Evolutionary conservation across 495 filamentous ascomycete genomes (phyloP).

Genomic region (Trichoderma parareesei): DNA sequence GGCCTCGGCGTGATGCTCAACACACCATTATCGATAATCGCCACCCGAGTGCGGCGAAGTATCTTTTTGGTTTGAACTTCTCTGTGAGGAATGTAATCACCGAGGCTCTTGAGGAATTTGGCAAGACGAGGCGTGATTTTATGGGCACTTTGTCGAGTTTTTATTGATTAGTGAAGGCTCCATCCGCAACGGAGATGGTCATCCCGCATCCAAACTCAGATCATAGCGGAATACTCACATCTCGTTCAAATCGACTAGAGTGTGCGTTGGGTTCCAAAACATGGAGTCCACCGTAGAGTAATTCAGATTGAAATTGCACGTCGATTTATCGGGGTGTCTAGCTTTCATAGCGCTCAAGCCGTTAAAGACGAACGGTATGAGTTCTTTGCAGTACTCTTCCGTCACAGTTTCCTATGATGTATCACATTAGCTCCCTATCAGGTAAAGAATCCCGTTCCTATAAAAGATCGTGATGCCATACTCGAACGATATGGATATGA

Average conservation of each 20-base stretch:
- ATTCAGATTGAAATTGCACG: background rate
- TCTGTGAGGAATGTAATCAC: no score
- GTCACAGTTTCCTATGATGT: background rate
- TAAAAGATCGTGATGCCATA: background rate
- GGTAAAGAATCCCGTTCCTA: background rate
- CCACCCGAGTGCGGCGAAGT: conserved; percentile 2
- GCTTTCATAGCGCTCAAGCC: background rate
- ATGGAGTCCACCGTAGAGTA: background rate
- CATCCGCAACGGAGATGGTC: no score
- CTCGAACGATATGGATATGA: background rate
- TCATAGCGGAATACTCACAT: background rate
- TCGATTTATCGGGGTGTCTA: background rate
- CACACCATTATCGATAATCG: conserved; percentile 15
- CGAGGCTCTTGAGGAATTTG: conserved; percentile 1
- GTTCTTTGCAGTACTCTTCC: background rate
- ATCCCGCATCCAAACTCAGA: background rate
- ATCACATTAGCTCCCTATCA: background rate
- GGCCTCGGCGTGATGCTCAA: conserved; percentile 2
- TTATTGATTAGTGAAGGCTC: no score
- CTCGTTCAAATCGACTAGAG: background rate
- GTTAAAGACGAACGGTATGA: background rate
- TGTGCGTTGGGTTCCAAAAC: background rate
- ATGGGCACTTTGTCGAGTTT: no score
- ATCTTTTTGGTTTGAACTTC: no score
- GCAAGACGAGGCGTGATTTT: background rate